Evolutionary conservation across 2,329 filamentous ascomycete genomes (phyloP).

Genomic region (Sarocladiaceae sp.): DNA sequence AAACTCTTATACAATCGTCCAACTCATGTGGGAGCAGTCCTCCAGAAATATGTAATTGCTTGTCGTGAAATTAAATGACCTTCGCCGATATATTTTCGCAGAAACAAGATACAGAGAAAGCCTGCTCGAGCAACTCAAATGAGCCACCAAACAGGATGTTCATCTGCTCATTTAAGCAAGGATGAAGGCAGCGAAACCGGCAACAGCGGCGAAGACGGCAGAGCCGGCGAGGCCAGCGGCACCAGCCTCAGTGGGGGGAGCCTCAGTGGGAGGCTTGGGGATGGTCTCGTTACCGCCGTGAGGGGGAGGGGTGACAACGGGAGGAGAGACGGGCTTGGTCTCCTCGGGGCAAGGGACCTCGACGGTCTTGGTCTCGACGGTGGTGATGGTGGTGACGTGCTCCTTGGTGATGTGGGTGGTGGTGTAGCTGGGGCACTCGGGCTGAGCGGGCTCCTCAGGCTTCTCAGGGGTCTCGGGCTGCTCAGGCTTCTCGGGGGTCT

Average conservation of each 20-base stretch:
- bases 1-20: constrained; percentile 32
- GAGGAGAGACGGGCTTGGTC: constrained; percentile 15
- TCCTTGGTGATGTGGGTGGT: constrained; percentile 51
- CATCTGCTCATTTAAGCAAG: constrained; percentile 42
- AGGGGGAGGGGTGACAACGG: constrained; percentile 22
- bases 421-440: constrained; percentile 30
- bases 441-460: constrained; percentile 15
- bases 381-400: constrained; percentile 52
- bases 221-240: constrained; percentile 51
- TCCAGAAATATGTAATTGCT: constrained; percentile 21
- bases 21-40: constrained; percentile 20
- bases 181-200: constrained; percentile 49
- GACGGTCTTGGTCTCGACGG: constrained; percentile 48
- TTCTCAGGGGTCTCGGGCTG: constrained; percentile 13
- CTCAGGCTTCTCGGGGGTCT: constrained; percentile 11
- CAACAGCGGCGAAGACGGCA: constrained; percentile 48
- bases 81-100: constrained; percentile 33
- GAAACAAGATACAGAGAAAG: constrained; percentile 8
- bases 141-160: constrained; percentile 25
- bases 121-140: constrained; percentile 21
- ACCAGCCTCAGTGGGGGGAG: constrained; percentile 30
- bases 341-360: constrained; percentile 27
- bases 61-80: constrained; percentile 30
- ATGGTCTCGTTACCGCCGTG: constrained; percentile 18
- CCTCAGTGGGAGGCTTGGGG: constrained; percentile 23